Evolutionary conservation across 371 early-diverging fungal genomes (phyloP), one percentile per base, ranked within the genome.

Genomic region (Mucor mucedo): DNA sequence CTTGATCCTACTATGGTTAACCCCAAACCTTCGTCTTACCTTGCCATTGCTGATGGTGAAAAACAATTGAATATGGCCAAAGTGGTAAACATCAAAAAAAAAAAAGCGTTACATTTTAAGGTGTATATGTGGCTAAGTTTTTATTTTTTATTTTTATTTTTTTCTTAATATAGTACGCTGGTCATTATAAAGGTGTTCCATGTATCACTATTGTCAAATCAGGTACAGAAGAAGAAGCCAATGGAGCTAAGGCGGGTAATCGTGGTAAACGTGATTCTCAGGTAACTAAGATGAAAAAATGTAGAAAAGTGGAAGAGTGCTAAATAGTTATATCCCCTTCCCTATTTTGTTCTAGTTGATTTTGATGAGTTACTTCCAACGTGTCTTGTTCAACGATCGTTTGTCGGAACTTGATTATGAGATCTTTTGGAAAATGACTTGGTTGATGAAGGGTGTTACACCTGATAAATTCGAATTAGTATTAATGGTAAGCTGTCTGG

Each of bases 221-320:
- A 63, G 99, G 99, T 39, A 88, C 93, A 0, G 87, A 87, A 5
- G 85, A 85, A 32, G 96, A 97, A 66, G 77, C 70, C 9, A 68
- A 69, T 16, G 73, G 63, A n/a, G 70, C 87, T n/a, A 93, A 93
- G 65, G 90, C 95, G 5, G 96, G 96, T 13, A 98, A 99, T 72
- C 87, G 99, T 62, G 99, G 99, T 63, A 99, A 99, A 78, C 89
- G 98, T 64, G 99, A 99, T 80, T 95, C 95, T 32, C 98, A 98
- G 77, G 88, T 99, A 69, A 21, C 21, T 21, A 21, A 69, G 28
- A 27, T 30, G 40, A 40, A 41, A 42, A 35, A 38, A 21, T 21
- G 21, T 21, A 21, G 21, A 21, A 21, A 21, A 21, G 21, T 21
- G 21, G 1, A 21, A 21, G 21, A 21, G 21, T 21, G 21, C 21